Evolutionary conservation across 371 early-diverging fungal genomes (phyloP).

Genomic region (Lichtheimia ornata): DNA sequence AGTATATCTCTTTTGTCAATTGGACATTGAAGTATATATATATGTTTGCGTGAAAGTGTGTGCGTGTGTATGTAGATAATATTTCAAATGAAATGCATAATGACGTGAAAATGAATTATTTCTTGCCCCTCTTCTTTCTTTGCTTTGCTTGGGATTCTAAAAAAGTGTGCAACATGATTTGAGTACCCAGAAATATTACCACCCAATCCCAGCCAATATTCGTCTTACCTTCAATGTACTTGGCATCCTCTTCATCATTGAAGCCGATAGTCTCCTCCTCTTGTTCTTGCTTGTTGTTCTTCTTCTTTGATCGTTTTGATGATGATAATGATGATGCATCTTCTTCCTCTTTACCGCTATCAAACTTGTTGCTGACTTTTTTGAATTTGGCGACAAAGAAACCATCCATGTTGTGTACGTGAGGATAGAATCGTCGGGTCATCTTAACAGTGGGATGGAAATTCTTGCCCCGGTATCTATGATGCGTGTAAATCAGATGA

Average conservation of each 20-base stretch:
- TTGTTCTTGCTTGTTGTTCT: conserved; percentile 14
- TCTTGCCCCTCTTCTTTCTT: conserved; percentile 25
- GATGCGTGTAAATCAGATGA: not conserved
- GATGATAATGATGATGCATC: conserved; percentile 17
- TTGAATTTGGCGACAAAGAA: conserved; percentile 99
- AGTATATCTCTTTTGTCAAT: too few relatives aligned
- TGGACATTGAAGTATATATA: too few relatives aligned
- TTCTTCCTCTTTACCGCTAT: conserved; percentile 41
- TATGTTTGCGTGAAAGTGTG: too few relatives aligned
- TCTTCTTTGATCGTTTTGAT: conserved; percentile 13
- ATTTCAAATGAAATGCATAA: conserved; percentile 1
- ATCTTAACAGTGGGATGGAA: conserved; percentile 89
- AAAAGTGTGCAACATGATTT: not conserved
- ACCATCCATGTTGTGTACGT: conserved; percentile 99
- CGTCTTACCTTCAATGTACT: conserved; percentile 58
- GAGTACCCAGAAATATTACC: too few relatives aligned
- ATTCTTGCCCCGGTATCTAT: conserved; percentile 80
- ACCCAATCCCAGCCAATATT: too few relatives aligned
- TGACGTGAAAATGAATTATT: conserved; percentile 5
- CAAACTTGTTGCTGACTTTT: conserved; percentile 78
- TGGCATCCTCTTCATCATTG: conserved; percentile 72
- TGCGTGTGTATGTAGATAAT: too few relatives aligned
- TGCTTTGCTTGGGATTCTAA: conserved; percentile 30
- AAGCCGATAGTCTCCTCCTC: conserved; percentile 46
- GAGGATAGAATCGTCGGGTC: conserved; percentile 97